Evolutionary conservation across 208 protist genomes (phyloP), one percentile per base, ranked within the genome.

Genomic region (Naegleria gruberi): DNA sequence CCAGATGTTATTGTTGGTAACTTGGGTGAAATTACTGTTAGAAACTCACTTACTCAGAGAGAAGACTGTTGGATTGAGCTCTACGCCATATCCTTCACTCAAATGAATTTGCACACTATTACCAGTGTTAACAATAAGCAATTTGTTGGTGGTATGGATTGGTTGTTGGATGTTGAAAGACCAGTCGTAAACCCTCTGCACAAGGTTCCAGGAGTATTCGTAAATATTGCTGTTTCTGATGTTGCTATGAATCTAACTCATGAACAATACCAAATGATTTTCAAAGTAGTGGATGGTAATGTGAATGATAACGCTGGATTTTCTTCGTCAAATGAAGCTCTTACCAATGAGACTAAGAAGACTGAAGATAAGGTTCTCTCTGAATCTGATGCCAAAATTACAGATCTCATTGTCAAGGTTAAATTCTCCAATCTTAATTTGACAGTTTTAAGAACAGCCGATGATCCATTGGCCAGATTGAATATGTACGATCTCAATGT

Each of bases 181-280:
- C 30, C 65, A 37, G 65, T 77, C 30, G 34, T 77, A 8, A 77
- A 77, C n/a, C 19, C 65, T 6, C 5, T 5, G 19, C 8, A 40
- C 81, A 84, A 84, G 17, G 8, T 84, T 17, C 45, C 45, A 8
- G 45, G 17, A 23, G 45, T 88, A 0, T 30, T 10, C 6, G 23
- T 88, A 5, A 8, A 65, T 30, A 65, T 88, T 4, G 26, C 34
- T 15, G 45, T 88, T 7, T 43, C n/a, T 26, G 34, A 65, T 23
- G 84, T 88, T 1, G 12, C n/a, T 30, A 88, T 88, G 45, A 88
- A 4, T 40, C n/a, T 88, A 19, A 44, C 84, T 7, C 84, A 88
- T 23, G 30, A 19, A 43, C 84, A 88, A 88, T 88, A 88, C 65
- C 84, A 88, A 65, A 65, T 88, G 43, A 88, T 88, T 30, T 88